Conservation (phyloP, 2,329 filamentous ascomycete genomes). For the Emydomyces testavorans region DNA sequence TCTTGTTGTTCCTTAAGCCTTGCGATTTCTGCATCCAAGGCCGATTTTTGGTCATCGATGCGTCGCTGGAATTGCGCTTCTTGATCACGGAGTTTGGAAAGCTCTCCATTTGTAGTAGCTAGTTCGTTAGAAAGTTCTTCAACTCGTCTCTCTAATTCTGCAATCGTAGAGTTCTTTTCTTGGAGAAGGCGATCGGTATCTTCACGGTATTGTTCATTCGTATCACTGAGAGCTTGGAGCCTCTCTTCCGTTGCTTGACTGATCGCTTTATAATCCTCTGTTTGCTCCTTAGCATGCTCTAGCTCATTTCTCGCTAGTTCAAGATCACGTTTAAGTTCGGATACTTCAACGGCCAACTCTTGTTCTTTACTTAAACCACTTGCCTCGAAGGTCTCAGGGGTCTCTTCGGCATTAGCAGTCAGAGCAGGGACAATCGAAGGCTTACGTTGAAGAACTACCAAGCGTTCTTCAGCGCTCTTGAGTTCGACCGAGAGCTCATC, state of each 20-base stretch:
- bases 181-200: constrained; percentile 66
- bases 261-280: constrained; percentile 79
- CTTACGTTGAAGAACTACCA: constrained; percentile 68
- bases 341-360: constrained; percentile 70
- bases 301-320: constrained; percentile 71
- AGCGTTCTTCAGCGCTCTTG: constrained; percentile 76
- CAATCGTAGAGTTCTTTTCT: constrained; percentile 67
- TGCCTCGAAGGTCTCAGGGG: constrained; percentile 43
- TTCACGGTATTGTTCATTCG: constrained; percentile 76
- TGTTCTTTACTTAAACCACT: constrained; percentile 56
- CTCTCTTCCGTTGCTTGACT: constrained; percentile 81
- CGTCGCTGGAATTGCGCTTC: constrained; percentile 61
- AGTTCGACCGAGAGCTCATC: constrained; percentile 83
- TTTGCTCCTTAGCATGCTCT: constrained; percentile 66
- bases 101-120: constrained; percentile 65
- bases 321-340: constrained; percentile 76
- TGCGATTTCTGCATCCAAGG: constrained; percentile 64
- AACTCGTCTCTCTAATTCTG: constrained; percentile 69
- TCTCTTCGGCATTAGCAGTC: constrained; percentile 32
- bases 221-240: constrained; percentile 63
- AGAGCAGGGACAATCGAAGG: constrained; percentile 51
- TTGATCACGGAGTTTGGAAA: constrained; percentile 66
- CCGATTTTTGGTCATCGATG: constrained; percentile 70
- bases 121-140: constrained; percentile 77
- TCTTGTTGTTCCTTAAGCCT: constrained; percentile 76